Evolutionary conservation across 2,329 filamentous ascomycete species (phyloP), one percentile per base, ranked within the genome.

Genomic region (Ophiostoma himal-ulmi): DNA sequence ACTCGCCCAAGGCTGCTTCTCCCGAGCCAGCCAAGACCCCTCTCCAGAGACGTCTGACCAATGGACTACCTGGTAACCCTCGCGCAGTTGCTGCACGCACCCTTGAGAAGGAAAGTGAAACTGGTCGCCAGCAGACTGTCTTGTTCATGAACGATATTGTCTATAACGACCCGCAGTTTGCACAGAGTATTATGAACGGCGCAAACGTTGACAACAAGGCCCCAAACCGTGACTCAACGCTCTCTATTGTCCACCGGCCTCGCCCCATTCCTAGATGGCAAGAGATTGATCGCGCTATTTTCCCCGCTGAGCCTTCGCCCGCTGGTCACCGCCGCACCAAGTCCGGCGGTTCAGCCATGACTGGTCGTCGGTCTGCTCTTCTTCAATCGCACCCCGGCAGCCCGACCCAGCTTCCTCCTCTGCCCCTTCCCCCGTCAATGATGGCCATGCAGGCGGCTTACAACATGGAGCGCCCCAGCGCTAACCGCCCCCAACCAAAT

Each of bases 121-220:
- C 68, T 64, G 75, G 74, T 69, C 80, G 78, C 69, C 78, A 83
- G 34, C 81, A 83, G 71, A 86, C 82, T 4, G 81, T 87, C 65
- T 83, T 88, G 82, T 82, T 86, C 69, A 77, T 88, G 68, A 87
- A 86, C 71, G 81, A 83, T 68, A 85, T 87, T 70, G 80, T 84
- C 48, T 87, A 86, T 72, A 79, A 87, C 69, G 80, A 88, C 70
- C 84, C 85, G 0, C 77, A 75, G 37, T 76, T 78, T 1, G 83
- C 88, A 1, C 79, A 82, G 68, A 81, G 79, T 34, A 84, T 87
- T 71, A 81, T 86, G 48, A 79, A 82, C 39, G 81, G 78, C 13
- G 82, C 80, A 3, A 78, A 79, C 22, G 73, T 74, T 1, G 76
- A 77, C 62, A 37, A 13, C 30, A 73, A 74, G 36, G 37, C 57